These are phyloP conservation scores for Alternaria incomplexa DNA, from an alignment of 2,329 filamentous ascomycete species.

Conservation along the genomic window DNA sequence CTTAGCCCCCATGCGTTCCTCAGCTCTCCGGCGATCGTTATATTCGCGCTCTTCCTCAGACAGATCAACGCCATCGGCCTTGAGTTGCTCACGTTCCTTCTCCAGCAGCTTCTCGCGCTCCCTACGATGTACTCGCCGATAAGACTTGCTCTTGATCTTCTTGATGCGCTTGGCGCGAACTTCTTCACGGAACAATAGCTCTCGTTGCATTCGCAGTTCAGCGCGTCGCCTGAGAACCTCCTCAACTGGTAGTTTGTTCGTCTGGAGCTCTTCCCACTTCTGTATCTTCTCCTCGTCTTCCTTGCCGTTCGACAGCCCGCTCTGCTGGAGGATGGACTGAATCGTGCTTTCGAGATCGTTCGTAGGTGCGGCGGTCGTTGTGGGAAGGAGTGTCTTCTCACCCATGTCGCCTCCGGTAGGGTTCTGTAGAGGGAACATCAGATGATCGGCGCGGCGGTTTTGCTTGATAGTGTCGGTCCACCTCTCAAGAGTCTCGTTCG, in stretches of 20 bases:
- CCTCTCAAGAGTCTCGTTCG: slow-evolving; percentile 85
- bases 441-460: slow-evolving; percentile 87
- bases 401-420: slow-evolving; percentile 68
- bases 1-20: slow-evolving; percentile 83
- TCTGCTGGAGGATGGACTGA: slow-evolving; percentile 86
- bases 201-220: slow-evolving; percentile 78
- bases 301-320: slow-evolving; percentile 72
- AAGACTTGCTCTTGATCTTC: slow-evolving; percentile 98
- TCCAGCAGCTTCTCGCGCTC: slow-evolving; percentile 67
- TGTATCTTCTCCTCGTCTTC: slow-evolving; percentile 68
- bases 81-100: slow-evolving; percentile 63
- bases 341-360: slow-evolving; percentile 88
- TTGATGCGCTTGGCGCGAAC: slow-evolving; percentile 90
- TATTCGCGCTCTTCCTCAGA: slow-evolving; percentile 70
- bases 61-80: slow-evolving; percentile 64
- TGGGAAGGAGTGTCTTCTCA: slow-evolving; percentile 69
- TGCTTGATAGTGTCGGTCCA: slow-evolving; percentile 97
- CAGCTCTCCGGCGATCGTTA: slow-evolving; percentile 76
- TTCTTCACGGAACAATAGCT: slow-evolving; percentile 87
- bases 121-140: slow-evolving; percentile 88
- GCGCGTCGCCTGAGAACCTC: slow-evolving; percentile 75
- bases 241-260: slow-evolving; percentile 73
- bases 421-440: slow-evolving; percentile 84
- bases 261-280: slow-evolving; percentile 71
- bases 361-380: slow-evolving; percentile 64